Evolutionary conservation across 371 early-diverging fungal genomes (phyloP).

Genomic region (Nosema muscidifuracis): DNA sequence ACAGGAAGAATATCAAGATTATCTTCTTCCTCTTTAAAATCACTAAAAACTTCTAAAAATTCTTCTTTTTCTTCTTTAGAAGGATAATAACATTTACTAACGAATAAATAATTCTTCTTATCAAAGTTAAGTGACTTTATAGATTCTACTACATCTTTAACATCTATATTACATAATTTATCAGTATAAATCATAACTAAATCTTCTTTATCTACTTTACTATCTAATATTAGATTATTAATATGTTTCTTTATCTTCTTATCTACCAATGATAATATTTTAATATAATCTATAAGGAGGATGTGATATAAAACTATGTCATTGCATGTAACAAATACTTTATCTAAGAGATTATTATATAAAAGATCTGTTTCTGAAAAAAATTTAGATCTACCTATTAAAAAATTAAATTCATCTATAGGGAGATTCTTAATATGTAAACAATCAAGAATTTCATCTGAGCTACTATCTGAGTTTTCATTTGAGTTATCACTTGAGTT

Average conservation of each 20-base stretch:
- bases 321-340: background rate
- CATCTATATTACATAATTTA: slow-evolving; percentile 4
- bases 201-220: background rate
- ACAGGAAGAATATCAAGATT: background rate
- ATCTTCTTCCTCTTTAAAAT: background rate
- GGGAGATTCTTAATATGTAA: background rate
- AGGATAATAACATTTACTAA: background rate
- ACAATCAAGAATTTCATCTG: background rate
- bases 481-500: no score
- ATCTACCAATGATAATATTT: background rate
- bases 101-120: background rate
- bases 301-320: background rate
- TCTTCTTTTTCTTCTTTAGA: slow-evolving; percentile 3
- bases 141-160: background rate
- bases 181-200: background rate
- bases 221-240: background rate
- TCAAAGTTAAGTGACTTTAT: background rate
- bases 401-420: background rate
- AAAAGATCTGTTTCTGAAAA: background rate
- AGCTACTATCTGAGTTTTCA: no score
- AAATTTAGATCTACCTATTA: background rate
- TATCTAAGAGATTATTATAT: background rate
- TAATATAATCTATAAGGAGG: background rate
- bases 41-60: background rate
- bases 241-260: slow-evolving; percentile 1